Percentiles rank a stretch among this genome's conserved stretches.
Conservation (phyloP, 495 filamentous ascomycete genomes). For the Hypoxylon fragiforme region DNA sequence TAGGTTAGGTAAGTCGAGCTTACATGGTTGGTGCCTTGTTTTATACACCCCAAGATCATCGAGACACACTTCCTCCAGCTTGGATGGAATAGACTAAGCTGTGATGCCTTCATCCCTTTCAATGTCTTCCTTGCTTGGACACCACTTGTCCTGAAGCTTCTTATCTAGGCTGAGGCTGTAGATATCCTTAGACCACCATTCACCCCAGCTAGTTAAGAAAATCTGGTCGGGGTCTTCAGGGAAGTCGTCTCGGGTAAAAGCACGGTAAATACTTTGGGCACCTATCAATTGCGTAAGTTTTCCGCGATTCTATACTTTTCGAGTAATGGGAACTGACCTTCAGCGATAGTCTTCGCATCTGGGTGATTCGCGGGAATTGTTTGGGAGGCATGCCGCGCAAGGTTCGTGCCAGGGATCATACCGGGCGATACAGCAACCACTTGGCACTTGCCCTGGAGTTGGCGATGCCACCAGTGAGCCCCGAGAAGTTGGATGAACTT, state of each 20-base stretch:
- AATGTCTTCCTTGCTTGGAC: constrained; percentile 45
- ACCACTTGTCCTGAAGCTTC: constrained; percentile 50
- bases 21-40: too few species aligned
- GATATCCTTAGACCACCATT: constrained; percentile 52
- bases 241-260: constrained; percentile 47
- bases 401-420: constrained; percentile 43
- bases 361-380: constrained; percentile 26
- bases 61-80: too few species aligned
- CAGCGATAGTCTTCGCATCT: constrained; percentile 44
- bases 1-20: too few species aligned
- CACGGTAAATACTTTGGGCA: constrained; percentile 44
- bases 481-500: constrained; percentile 51
- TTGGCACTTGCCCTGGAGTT: constrained; percentile 39
- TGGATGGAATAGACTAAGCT: background rate
- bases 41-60: too few species aligned
- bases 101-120: constrained; percentile 45
- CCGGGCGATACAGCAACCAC: constrained; percentile 53
- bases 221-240: constrained; percentile 51
- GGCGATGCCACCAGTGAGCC: constrained; percentile 55
- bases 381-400: constrained; percentile 27
- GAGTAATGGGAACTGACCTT: too few species aligned
- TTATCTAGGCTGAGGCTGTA: constrained; percentile 42
- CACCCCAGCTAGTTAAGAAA: constrained; percentile 53
- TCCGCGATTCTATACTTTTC: background rate
- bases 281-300: constrained; percentile 28